Percentiles rank a stretch among this genome's conserved stretches.
These are phyloP conservation scores for Zanthoxylum bungeanum DNA, from an alignment of 345 rosid species.

Conservation along the genomic window DNA sequence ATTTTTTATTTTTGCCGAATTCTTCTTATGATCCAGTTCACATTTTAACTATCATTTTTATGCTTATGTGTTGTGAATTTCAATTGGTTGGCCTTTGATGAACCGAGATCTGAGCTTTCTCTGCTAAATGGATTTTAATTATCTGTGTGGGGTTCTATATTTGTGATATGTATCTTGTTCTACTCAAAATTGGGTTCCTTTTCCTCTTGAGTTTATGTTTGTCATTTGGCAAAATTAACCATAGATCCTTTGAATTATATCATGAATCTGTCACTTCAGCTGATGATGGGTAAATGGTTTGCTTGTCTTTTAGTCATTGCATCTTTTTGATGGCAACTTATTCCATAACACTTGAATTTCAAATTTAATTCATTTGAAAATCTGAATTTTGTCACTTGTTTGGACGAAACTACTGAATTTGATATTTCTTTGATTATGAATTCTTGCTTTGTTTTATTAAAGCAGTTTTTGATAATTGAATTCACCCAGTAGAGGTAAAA, in stretches of 20 bases:
- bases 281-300: conserved; percentile 12
- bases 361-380: conserved; percentile 2
- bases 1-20: no score
- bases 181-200: conserved; percentile 16
- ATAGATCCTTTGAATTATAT: conserved; percentile 16
- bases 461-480: conserved; percentile 6
- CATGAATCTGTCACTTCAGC: conserved; percentile 9
- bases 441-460: background rate
- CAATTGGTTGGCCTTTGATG: conserved; percentile 8
- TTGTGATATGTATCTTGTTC: background rate
- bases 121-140: conserved; percentile 21
- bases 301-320: conserved; percentile 26
- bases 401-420: background rate
- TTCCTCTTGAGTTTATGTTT: conserved; percentile 15
- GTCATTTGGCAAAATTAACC: conserved; percentile 12
- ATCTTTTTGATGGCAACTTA: conserved; percentile 1
- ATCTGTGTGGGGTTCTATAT: conserved; percentile 2
- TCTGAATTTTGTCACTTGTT: conserved; percentile 5
- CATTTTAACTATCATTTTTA: background rate
- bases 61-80: background rate
- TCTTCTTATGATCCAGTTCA: conserved; percentile 1
- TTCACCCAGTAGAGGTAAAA: background rate
- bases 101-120: conserved; percentile 44
- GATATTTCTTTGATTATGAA: background rate
- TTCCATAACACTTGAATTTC: background rate